These are phyloP conservation scores for Aspergillus neoniger DNA, from an alignment of 2,329 filamentous ascomycete species.

Conservation along the genomic window DNA sequence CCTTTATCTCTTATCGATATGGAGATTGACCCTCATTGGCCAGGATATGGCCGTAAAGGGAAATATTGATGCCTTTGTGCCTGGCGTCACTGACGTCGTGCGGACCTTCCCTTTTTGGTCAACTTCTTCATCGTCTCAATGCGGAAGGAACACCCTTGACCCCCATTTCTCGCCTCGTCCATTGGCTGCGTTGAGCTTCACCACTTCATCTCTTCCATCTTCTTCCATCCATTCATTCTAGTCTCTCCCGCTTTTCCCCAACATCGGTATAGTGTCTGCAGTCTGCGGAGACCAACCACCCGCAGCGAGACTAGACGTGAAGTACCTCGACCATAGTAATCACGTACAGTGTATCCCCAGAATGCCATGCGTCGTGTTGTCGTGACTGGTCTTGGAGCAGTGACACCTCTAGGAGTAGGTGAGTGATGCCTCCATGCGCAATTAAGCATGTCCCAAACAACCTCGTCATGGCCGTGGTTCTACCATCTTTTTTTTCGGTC, in stretches of 20 bases:
- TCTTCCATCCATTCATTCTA: conserved; percentile 6
- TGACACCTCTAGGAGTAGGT: conserved; percentile 82
- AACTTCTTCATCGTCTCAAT: conserved; percentile 17
- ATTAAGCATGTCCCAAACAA: conserved; percentile 3
- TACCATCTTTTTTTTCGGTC: conserved; percentile 7
- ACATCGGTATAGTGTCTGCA: not conserved
- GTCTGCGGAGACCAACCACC: not conserved
- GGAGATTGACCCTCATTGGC: conserved; percentile 20
- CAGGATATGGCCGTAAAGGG: not conserved
- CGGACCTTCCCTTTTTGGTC: conserved; percentile 40
- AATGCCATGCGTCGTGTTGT: conserved; percentile 65
- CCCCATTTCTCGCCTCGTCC: not conserved
- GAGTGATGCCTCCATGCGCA: conserved; percentile 23
- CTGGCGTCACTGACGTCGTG: conserved; percentile 26
- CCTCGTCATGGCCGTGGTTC: conserved; percentile 2
- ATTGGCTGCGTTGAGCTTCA: not conserved
- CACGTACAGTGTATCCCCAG: conserved; percentile 9
- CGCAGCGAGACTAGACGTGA: not conserved
- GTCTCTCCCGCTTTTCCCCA: conserved; percentile 5
- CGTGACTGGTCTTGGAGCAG: conserved; percentile 78
- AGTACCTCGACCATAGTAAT: not conserved
- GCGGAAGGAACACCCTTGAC: not conserved
- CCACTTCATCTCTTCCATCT: not conserved
- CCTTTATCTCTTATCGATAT: conserved; percentile 24
- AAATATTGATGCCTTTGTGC: conserved; percentile 19